Percentiles rank a stretch among this genome's conserved stretches.
These are phyloP conservation scores for Fusarium bulbicola DNA, from an alignment of 2,329 filamentous ascomycete genomes.

Conservation along the genomic window DNA sequence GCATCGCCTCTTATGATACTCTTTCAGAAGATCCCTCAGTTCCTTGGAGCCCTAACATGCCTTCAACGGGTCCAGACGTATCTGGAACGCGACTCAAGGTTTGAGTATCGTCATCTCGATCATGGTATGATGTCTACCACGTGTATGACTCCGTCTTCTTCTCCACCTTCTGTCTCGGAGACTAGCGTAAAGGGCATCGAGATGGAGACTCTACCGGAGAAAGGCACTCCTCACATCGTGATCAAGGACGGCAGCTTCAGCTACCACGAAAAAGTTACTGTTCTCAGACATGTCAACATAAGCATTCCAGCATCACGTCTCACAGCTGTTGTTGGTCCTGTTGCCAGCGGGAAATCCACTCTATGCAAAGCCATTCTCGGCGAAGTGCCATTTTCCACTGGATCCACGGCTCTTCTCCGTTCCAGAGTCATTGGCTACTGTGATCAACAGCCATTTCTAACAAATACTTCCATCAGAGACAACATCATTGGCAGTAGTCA, in stretches of 20 bases:
- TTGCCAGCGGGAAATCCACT: slow-evolving; percentile 49
- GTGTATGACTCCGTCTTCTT: fast-evolving
- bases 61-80: neutral
- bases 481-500: slow-evolving; percentile 49
- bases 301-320: slow-evolving; percentile 28
- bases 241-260: slow-evolving; percentile 33
- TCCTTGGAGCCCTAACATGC: neutral
- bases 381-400: slow-evolving; percentile 34
- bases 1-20: neutral
- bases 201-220: neutral
- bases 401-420: slow-evolving; percentile 10
- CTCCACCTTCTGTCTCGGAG: fast-evolving
- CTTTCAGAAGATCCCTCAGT: neutral
- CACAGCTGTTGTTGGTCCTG: slow-evolving; percentile 49
- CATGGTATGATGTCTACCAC: fast-evolving
- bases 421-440: slow-evolving; percentile 42
- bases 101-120: neutral
- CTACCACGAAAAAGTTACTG: slow-evolving; percentile 27
- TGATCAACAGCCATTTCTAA: slow-evolving; percentile 46
- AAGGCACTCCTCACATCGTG: neutral
- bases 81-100: neutral
- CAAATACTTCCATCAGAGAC: slow-evolving; percentile 47
- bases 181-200: fast-evolving
- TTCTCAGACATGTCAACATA: slow-evolving; percentile 22
- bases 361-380: slow-evolving; percentile 49